A percentile compares a stretch with the other conserved stretches of the same genome.
These are phyloP conservation scores for Torulaspora maleeae DNA, from an alignment of 805 yeast genomes.

Conservation along the genomic window DNA sequence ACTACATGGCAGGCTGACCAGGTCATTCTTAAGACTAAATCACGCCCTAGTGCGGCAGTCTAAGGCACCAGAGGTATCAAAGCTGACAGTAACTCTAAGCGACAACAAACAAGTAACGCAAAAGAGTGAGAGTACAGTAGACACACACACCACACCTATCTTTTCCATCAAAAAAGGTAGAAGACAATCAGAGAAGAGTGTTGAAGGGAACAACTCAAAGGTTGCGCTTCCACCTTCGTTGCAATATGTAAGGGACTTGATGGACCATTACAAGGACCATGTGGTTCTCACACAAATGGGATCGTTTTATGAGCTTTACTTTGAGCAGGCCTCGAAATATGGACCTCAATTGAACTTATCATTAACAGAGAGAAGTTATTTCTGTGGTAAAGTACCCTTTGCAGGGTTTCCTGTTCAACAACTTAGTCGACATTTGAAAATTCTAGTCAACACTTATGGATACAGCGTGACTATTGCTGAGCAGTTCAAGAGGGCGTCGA, in stretches of 20 bases:
- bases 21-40: slow-evolving; percentile 2
- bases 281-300: slow-evolving; percentile 80
- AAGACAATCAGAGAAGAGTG: background rate
- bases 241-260: slow-evolving; percentile 37
- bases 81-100: slow-evolving; percentile 9
- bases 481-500: slow-evolving; percentile 42
- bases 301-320: slow-evolving; percentile 80
- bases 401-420: slow-evolving; percentile 85
- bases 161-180: background rate
- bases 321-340: slow-evolving; percentile 74
- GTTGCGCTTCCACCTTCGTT: slow-evolving; percentile 35
- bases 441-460: slow-evolving; percentile 65
- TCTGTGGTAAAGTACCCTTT: slow-evolving; percentile 55
- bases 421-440: slow-evolving; percentile 65
- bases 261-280: slow-evolving; percentile 46
- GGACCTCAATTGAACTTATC: slow-evolving; percentile 70
- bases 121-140: background rate
- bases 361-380: slow-evolving; percentile 53
- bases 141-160: slow-evolving; percentile 5
- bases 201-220: slow-evolving; percentile 1
- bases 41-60: slow-evolving; percentile 1
- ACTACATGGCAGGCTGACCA: background rate
- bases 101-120: background rate
- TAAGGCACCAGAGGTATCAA: slow-evolving; percentile 9
- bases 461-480: slow-evolving; percentile 80